Evolutionary conservation across 768 basidiomycete genomes (phyloP).

Genomic region (Leccinum uliginosum): DNA sequence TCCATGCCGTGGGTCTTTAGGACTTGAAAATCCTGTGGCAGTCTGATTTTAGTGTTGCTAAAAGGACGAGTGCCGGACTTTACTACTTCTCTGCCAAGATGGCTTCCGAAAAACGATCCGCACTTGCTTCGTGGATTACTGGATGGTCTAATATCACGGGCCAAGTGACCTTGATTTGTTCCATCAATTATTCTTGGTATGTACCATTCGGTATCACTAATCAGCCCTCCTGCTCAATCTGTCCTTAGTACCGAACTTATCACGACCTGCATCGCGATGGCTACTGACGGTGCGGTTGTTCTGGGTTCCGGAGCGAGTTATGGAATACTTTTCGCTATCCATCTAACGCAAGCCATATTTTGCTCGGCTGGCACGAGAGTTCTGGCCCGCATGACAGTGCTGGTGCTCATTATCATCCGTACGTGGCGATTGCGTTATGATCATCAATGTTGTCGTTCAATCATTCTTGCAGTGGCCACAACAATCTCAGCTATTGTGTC

Average conservation of each 20-base stretch:
- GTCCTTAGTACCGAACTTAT: conserved; percentile 15
- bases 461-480: conserved; percentile 14
- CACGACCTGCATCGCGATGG: conserved; percentile 20
- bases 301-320: conserved; percentile 18
- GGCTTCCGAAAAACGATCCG: conserved; percentile 20
- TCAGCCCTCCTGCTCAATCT: neutral
- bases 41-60: neutral
- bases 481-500: conserved; percentile 15
- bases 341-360: conserved; percentile 16
- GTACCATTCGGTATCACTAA: neutral
- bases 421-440: neutral
- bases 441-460: neutral
- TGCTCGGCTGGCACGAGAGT: conserved; percentile 22
- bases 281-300: conserved; percentile 19
- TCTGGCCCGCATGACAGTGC: conserved; percentile 21
- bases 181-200: conserved; percentile 21
- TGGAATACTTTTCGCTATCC: conserved; percentile 18
- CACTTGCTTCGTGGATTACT: conserved; percentile 27
- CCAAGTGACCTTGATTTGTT: conserved; percentile 25
- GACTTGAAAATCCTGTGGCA: neutral
- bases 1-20: conserved; percentile 3
- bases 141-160: conserved; percentile 28
- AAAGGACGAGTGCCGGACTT: conserved; percentile 24
- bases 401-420: conserved; percentile 16
- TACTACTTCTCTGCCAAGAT: conserved; percentile 28